Evolutionary conservation across 2,329 filamentous ascomycete species (phyloP), one percentile per base, ranked within the genome.

Genomic region (Aureobasidium mangrovei): DNA sequence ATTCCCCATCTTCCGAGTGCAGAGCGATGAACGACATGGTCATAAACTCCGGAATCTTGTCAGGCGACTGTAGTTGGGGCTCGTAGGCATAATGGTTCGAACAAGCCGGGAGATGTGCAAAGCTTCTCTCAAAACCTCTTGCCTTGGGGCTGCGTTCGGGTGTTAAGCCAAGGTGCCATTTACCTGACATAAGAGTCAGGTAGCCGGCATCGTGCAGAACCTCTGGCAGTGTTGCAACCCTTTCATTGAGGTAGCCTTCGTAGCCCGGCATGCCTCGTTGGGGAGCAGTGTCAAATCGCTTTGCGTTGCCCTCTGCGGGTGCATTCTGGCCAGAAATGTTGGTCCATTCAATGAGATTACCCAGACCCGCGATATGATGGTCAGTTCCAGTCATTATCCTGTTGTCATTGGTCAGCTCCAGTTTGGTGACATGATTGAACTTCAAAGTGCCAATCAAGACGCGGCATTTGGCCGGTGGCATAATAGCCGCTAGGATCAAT

Each of bases 121-220:
- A 77, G 31, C 75, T 78, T 18, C 74, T 73, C 56, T 81, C 75
- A 59, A 85, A 85, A 0, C 82, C 81, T 7, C 81, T 72, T 9
- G 72, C 73, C 43, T 75, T 72, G 0, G 81, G 81, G 3, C 73
- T 76, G 3, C 74, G 73, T 59, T 83, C 79, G 0, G 77, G 76
- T 0, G 74, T 81, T 9, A 84, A 66, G 0, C 81, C 81, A 18
- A 84, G 67, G 64, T 83, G 80, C 80, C 81, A 84, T 62, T 84
- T 84, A 0, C 81, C 81, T 4, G 77, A 70, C 75, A 84, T 81
- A 4, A 81, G 59, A 1, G 81, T 84, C 46, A 76, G 71, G 62
- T 84, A 84, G 10, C 80, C 81, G 0, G 70, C 74, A 57, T 83
- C 81, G 4, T 70, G 74, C 4, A 84, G 70, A 2, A 84, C 61